Conservation (phyloP, 106 monocot species). For the Hemerocallis citrina region DNA sequence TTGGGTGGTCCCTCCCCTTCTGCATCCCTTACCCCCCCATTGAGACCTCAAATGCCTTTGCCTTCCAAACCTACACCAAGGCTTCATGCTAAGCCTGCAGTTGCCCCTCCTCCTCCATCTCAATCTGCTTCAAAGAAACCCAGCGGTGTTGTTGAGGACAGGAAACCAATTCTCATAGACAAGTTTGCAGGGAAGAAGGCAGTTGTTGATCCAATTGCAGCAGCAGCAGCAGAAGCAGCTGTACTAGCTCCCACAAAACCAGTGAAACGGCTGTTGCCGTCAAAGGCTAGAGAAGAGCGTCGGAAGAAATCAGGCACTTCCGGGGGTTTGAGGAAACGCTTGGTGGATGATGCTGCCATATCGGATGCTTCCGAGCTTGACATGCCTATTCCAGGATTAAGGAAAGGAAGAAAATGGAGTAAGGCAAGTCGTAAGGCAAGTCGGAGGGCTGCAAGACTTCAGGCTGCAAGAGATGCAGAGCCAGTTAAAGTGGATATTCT, state of each 20-base stretch:
- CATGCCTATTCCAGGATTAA: conserved; percentile 58
- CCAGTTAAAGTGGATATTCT: conserved; percentile 91
- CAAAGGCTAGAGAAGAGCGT: conserved; percentile 69
- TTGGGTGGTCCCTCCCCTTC: conserved; percentile 8
- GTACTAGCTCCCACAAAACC: conserved; percentile 56
- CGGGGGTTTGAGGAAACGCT: conserved; percentile 46
- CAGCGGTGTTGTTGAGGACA: conserved; percentile 20
- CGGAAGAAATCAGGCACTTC: conserved; percentile 37
- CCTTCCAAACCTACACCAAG: conserved; percentile 35
- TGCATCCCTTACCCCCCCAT: conserved; percentile 13
- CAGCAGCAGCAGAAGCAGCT: conserved; percentile 39
- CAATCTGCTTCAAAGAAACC: conserved; percentile 28
- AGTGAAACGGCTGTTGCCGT: conserved; percentile 26
- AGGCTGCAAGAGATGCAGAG: conserved; percentile 64
- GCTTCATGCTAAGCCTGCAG: conserved; percentile 32
- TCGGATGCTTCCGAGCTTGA: conserved; percentile 48
- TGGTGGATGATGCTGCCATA: conserved; percentile 29
- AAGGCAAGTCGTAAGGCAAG: conserved; percentile 76
- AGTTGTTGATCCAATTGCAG: conserved; percentile 50
- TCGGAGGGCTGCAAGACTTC: conserved; percentile 57
- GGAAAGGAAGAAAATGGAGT: conserved; percentile 59
- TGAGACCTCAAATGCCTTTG: conserved; percentile 23
- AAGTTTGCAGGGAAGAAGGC: conserved; percentile 68
- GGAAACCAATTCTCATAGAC: conserved; percentile 85
- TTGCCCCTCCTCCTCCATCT: conserved; percentile 26